Base-by-base conservation (phyloP, 495 filamentous ascomycete species). In the Collariella sp. region DNA sequence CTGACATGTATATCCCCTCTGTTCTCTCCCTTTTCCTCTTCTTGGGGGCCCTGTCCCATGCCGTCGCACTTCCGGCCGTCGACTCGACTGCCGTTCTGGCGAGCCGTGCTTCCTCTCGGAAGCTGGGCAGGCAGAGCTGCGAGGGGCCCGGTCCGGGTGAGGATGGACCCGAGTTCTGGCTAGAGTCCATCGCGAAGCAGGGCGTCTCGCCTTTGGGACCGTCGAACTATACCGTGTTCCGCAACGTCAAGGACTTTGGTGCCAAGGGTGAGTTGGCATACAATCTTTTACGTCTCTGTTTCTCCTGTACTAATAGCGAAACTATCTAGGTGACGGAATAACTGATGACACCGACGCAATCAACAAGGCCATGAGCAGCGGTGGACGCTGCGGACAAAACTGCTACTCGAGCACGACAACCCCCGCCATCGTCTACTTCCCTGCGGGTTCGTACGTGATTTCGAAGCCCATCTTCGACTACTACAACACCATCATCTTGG, bases 291-390 rank as follows among this genome's bases (percentile, higher is more conserved):
- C n/a, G n/a, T n/a, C n/a, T n/a, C n/a, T n/a, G n/a, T n/a, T n/a
- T n/a, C n/a, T n/a, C n/a, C n/a, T n/a, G n/a, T n/a, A n/a, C n/a
- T n/a, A n/a, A n/a, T n/a, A n/a, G n/a, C n/a, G n/a, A n/a, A n/a
- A n/a, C n/a, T n/a, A n/a, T n/a, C n/a, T n/a, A n/a, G n/a, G n/a
- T 53, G 84, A 89, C 59, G 85, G 83, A 33, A 65, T 75, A 15
- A 87, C 85, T 1, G 89, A 95, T 62, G 89, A 95, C 66, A 89
- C 87, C 0, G 80, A 65, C 42, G 88, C 89, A 3, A 91, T 95
- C 72, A 91, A 94, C 66, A 66, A 71, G 41, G 90, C 90, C 34
- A 90, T 94, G 52, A 77, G 79, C 23, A 80, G 81, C 24, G 87
- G 86, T 16, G 74, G 72, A 52, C 86, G 89, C 22, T 96, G 89